Conservation (phyloP, 2,329 filamentous ascomycete genomes). For the Aspergillus sp. region DNA sequence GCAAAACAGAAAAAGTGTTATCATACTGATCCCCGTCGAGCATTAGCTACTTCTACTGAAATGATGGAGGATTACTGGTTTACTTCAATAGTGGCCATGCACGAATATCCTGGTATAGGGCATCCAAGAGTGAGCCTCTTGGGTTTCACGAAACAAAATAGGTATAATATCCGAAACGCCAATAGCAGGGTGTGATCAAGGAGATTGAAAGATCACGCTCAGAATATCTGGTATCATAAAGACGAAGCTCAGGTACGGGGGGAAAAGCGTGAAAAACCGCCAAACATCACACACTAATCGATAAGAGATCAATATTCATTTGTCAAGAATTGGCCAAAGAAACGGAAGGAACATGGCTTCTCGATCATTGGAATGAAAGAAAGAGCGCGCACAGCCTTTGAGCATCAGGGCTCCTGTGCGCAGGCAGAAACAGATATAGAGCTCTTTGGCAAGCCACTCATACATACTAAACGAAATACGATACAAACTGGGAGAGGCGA, state of each 20-base stretch:
- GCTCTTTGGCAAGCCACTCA: constrained; percentile 18
- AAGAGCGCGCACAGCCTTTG: constrained; percentile 26
- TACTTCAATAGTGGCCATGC: background rate
- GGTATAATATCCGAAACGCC: constrained; percentile 32
- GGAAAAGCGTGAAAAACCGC: background rate
- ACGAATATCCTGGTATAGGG: background rate
- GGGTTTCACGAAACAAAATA: constrained; percentile 23
- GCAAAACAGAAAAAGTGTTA: no score
- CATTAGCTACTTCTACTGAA: background rate
- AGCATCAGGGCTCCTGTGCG: constrained; percentile 15
- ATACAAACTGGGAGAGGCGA: constrained; percentile 25
- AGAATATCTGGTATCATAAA: constrained; percentile 2
- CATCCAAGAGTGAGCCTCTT: background rate
- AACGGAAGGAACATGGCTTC: background rate
- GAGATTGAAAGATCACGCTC: constrained; percentile 7
- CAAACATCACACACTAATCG: constrained; percentile 2
- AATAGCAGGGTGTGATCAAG: constrained; percentile 11
- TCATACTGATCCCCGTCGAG: background rate
- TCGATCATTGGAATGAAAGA: constrained; percentile 7
- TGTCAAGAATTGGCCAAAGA: background rate
- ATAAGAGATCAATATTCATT: background rate
- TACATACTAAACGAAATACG: constrained; percentile 28
- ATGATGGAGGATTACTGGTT: background rate
- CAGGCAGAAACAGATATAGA: constrained; percentile 18
- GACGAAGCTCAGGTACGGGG: background rate